phyloP scores from a whole-genome alignment of 495 filamentous ascomycete species.

The Annulohypoxylon nitens region DNA sequence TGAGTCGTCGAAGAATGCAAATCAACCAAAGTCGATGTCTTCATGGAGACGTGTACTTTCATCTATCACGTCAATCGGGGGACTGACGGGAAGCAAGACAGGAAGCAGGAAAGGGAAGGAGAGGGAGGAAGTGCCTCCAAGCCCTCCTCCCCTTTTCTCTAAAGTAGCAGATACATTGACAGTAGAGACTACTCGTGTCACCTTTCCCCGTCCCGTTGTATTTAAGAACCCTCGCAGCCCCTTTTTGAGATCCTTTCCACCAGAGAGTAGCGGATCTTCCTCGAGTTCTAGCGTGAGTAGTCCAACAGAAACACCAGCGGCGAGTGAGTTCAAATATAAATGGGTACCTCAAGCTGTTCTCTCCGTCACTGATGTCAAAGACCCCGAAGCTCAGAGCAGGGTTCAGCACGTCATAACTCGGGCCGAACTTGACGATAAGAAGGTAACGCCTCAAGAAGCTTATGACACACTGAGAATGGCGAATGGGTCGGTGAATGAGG shows the following conservation, averaged over 20 bases:
- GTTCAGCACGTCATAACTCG: constrained; percentile 13
- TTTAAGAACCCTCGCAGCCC: background rate
- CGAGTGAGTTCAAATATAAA: background rate
- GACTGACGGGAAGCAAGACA: too few relatives aligned
- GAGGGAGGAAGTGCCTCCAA: background rate
- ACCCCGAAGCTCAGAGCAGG: constrained; percentile 14
- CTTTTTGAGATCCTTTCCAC: background rate
- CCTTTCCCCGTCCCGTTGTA: background rate
- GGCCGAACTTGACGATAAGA: constrained; percentile 1
- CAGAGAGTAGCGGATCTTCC: background rate
- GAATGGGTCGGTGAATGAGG: constrained; percentile 7
- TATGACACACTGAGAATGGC: constrained; percentile 14
- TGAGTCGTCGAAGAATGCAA: background rate
- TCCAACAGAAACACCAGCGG: background rate
- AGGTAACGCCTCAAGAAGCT: constrained; percentile 9
- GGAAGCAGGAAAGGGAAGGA: background rate
- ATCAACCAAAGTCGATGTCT: background rate
- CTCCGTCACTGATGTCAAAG: background rate
- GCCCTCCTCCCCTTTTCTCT: too few relatives aligned
- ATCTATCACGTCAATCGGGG: too few relatives aligned
- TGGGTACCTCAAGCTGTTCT: background rate
- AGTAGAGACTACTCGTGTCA: background rate
- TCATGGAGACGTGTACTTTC: too few relatives aligned
- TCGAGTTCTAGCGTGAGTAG: background rate
- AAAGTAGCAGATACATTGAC: background rate